A percentile compares a stretch with the other conserved stretches of the same genome.
Evolutionary conservation across 1,139 yeast genomes (phyloP).

Genomic region (Sugiyamaella neomexicana): DNA sequence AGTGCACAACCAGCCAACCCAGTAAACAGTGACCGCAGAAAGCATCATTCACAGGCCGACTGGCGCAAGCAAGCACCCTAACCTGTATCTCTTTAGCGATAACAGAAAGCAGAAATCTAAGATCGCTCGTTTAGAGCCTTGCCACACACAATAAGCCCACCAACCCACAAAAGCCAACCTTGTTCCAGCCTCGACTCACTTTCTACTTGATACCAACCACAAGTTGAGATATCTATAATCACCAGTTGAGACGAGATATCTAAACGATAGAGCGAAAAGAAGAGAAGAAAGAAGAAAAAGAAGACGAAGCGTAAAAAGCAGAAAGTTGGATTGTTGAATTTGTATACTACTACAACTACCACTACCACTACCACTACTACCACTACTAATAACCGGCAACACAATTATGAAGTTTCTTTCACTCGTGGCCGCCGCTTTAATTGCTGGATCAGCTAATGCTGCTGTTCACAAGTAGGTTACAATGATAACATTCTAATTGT

Average conservation of each 20-base stretch:
- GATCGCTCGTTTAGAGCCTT: conserved; percentile 12
- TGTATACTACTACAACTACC: too few species aligned
- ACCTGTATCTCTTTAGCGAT: conserved; percentile 9
- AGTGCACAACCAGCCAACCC: not conserved
- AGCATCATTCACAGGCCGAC: not conserved
- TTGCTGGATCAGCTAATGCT: conserved; percentile 51
- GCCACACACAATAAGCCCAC: conserved; percentile 7
- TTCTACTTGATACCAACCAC: not conserved
- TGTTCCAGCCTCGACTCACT: not conserved
- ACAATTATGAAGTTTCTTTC: conserved; percentile 29
- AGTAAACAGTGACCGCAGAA: not conserved
- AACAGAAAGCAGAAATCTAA: conserved; percentile 15
- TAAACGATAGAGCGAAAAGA: too few species aligned
- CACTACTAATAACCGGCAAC: not conserved
- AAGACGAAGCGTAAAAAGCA: too few species aligned
- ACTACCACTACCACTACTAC: too few species aligned
- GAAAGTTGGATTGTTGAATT: too few species aligned
- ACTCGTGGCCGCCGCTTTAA: conserved; percentile 50
- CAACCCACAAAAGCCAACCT: not conserved
- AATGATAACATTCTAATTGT: not conserved
- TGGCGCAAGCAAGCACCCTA: not conserved
- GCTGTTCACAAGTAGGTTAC: conserved; percentile 41
- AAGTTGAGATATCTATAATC: too few species aligned
- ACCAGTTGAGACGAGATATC: too few species aligned
- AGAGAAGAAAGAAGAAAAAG: too few species aligned